Conservation (phyloP, 805 yeast genomes). For the Wickerhamiella shivajii region DNA sequence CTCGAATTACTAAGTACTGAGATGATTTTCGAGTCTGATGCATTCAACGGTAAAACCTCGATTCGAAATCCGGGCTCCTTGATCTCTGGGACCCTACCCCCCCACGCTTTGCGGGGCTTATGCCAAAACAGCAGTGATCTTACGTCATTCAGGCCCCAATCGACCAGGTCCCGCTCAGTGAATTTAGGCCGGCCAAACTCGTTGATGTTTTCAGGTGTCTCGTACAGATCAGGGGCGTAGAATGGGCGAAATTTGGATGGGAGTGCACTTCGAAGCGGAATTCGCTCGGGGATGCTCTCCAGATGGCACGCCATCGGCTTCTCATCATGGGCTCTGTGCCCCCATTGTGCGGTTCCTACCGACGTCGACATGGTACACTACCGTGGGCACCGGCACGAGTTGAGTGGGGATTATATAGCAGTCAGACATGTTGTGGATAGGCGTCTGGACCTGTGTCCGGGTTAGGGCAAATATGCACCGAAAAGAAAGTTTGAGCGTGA, state of each 20-base stretch:
- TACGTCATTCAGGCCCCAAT: slow-evolving; percentile 60
- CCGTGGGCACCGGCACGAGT: too few species aligned
- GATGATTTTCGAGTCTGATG: slow-evolving; percentile 19
- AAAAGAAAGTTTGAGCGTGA: too few species aligned
- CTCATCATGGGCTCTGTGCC: too few species aligned
- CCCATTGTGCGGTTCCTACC: too few species aligned
- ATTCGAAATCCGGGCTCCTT: slow-evolving; percentile 31
- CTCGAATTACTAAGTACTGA: slow-evolving; percentile 4
- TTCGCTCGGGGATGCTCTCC: too few species aligned
- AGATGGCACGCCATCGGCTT: too few species aligned
- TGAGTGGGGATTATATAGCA: too few species aligned
- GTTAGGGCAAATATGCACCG: too few species aligned
- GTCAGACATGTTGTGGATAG: too few species aligned
- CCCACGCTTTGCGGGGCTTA: slow-evolving; percentile 41
- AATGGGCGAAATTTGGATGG: background rate
- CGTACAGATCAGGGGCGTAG: background rate
- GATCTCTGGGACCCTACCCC: slow-evolving; percentile 31
- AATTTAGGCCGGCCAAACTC: slow-evolving; percentile 1
- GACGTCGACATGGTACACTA: too few species aligned
- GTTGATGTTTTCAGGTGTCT: background rate
- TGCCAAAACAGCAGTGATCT: slow-evolving; percentile 47
- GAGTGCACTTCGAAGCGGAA: too few species aligned
- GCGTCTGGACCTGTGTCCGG: too few species aligned
- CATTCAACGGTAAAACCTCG: slow-evolving; percentile 37
- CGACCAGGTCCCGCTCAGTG: slow-evolving; percentile 42